Evolutionary conservation across 495 filamentous ascomycete species (phyloP), one percentile per base, ranked within the genome.

Genomic region (Penicillium atrosanguineum): DNA sequence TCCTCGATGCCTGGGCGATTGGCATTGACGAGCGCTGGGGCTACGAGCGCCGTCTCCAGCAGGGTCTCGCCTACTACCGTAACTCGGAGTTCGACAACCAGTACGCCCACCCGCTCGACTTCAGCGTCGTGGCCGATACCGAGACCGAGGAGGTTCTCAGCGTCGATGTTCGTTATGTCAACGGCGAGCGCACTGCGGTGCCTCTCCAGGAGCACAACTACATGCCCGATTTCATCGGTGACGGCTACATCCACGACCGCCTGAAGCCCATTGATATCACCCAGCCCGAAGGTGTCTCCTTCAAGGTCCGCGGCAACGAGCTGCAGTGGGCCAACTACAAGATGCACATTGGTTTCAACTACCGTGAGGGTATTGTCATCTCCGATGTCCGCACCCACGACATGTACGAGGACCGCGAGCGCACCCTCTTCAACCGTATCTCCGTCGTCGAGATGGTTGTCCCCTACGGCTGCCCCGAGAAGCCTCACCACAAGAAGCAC

Each of bases 381-480:
- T 92, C 89, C 69, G 90, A 96, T 69, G 89, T 96, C 65, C 91
- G 87, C 31, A 93, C 86, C 75, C 92, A 91, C 62, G 92, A 96
- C 71, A 88, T 79, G 55, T 91, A 90, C 62, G 86, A 90, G 63
- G 91, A 90, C 36, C 86, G 75, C 34, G 79, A 88, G 40, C 82
- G 92, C 26, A 87, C 87, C 0, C 73, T 95, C 29, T 95, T 97
- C 74, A 96, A 93, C 76, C 83, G 92, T 49, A 77, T 97, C n/a
- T 95, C 91, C 1, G 79, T 97, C 6, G 89, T 91, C 2, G 92
- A 97, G 76, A 97, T 97, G 92, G 91, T 96, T 1, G 92, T 96
- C 3, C 92, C 92, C 4, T 97, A 97, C 67, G 92, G 92, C 38
- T 94, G 95, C 69, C 92, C 92, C 1, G 92, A 96, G 64, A 84